Conservation (phyloP, 192 early-diverging fungal genomes). For the Entophlyctis luteolus region DNA sequence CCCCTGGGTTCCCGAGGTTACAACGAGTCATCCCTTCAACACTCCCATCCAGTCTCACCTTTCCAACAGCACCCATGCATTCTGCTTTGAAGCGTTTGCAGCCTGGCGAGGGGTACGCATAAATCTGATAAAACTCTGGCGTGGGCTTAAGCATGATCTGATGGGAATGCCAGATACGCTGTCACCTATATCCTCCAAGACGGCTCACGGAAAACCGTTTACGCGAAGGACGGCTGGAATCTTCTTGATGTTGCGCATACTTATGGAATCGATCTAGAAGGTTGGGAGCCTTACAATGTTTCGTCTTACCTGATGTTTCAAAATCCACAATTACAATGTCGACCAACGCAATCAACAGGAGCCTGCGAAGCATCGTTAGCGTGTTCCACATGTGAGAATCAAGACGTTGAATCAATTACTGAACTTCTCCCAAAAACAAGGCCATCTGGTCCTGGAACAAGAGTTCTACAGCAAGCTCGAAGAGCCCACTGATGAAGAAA, state of each 20-base stretch:
- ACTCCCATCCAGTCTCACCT: too few species aligned
- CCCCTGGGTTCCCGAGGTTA: too few species aligned
- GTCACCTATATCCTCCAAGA: conserved; percentile 85
- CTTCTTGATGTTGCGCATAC: conserved; percentile 88
- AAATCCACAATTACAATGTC: not conserved
- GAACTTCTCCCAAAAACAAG: not conserved
- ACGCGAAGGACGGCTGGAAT: conserved; percentile 79
- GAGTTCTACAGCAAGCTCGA: conserved; percentile 78
- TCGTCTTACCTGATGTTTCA: too few species aligned
- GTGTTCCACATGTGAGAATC: conserved; percentile 74
- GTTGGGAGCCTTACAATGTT: conserved; percentile 36
- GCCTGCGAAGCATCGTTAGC: conserved; percentile 95
- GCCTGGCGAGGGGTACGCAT: too few species aligned
- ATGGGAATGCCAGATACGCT: conserved; percentile 40
- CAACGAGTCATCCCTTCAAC: too few species aligned
- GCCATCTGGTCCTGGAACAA: conserved; percentile 82
- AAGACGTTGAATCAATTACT: not conserved
- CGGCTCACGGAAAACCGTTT: conserved; percentile 69
- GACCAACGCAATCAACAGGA: conserved; percentile 33
- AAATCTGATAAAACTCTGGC: too few species aligned
- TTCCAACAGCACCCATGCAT: too few species aligned
- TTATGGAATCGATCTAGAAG: conserved; percentile 90
- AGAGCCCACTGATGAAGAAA: conserved; percentile 94
- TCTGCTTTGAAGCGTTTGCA: too few species aligned
- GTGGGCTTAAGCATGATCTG: too few species aligned